Evolutionary conservation across 495 filamentous ascomycete genomes (phyloP).

Genomic region (Venustampulla echinocandica): DNA sequence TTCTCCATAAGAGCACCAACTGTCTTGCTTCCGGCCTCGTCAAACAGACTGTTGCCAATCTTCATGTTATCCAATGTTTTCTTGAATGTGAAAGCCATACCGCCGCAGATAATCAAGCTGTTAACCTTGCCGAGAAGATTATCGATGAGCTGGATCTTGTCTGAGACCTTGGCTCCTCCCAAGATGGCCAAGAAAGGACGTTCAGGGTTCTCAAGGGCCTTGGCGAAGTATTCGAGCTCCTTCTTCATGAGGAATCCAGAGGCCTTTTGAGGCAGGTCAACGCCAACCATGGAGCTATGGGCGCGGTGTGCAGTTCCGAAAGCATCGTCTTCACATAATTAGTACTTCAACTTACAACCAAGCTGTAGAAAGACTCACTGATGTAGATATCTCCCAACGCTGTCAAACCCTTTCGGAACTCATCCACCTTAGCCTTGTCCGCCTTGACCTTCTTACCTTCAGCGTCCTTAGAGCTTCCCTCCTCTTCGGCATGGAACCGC

Average conservation of each 20-base stretch:
- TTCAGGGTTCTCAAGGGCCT: slow-evolving; percentile 87
- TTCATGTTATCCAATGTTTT: slow-evolving; percentile 84
- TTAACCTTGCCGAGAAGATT: slow-evolving; percentile 96
- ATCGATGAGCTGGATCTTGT: slow-evolving; percentile 99
- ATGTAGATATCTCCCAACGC: slow-evolving; percentile 93
- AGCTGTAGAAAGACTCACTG: slow-evolving; percentile 52
- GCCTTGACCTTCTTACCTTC: slow-evolving; percentile 98
- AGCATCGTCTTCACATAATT: slow-evolving; percentile 64
- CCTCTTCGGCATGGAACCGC: slow-evolving; percentile 95
- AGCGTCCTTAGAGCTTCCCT: slow-evolving; percentile 85
- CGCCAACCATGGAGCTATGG: slow-evolving; percentile 98
- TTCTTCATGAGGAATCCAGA: slow-evolving; percentile 99
- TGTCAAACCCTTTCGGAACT: slow-evolving; percentile 92
- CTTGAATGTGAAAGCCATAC: slow-evolving; percentile 99
- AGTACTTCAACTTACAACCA: neutral
- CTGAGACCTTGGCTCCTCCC: slow-evolving; percentile 93
- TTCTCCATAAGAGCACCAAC: slow-evolving; percentile 83
- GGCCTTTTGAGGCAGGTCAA: slow-evolving; percentile 90
- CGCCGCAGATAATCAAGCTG: slow-evolving; percentile 92
- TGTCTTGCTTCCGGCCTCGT: slow-evolving; percentile 90
- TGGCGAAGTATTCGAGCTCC: slow-evolving; percentile 98
- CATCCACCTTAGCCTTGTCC: slow-evolving; percentile 80
- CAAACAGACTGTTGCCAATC: slow-evolving; percentile 90
- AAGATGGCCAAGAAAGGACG: slow-evolving; percentile 98
- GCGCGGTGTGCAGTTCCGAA: slow-evolving; percentile 97